phyloP scores from a whole-genome alignment of 1,284 basidiomycete species.

The Papiliotrema flavescens region DNA sequence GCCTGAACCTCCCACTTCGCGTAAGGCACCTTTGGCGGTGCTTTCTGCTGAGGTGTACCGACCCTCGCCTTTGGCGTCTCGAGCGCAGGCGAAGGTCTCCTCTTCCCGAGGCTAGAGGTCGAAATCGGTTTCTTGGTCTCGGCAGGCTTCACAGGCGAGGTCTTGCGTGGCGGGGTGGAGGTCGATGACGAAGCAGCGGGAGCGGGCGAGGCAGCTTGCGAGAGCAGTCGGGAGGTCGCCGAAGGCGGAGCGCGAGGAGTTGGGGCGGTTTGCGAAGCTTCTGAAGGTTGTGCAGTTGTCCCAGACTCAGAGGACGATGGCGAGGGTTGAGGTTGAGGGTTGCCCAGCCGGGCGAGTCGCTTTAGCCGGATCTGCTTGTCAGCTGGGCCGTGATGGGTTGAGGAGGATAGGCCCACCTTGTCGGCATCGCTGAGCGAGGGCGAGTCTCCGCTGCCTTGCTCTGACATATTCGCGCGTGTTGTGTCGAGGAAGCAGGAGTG shows the following conservation, averaged over 20 bases:
- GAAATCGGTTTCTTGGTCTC: not conserved
- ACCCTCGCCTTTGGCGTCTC: too few species aligned
- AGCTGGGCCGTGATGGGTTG: not conserved
- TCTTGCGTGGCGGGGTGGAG: not conserved
- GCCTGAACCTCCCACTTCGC: constrained; percentile 70
- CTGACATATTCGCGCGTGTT: not conserved
- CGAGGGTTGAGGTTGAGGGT: constrained; percentile 14
- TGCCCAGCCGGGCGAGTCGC: constrained; percentile 17
- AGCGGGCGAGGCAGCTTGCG: not conserved
- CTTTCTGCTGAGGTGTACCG: not conserved
- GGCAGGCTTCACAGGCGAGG: not conserved
- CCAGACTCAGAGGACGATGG: constrained; percentile 1
- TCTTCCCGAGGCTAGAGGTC: not conserved
- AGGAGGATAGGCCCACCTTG: constrained; percentile 8
- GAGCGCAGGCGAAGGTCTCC: not conserved
- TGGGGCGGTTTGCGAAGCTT: too few species aligned
- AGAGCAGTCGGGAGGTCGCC: not conserved
- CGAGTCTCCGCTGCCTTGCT: constrained; percentile 3
- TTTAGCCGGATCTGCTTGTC: constrained; percentile 16
- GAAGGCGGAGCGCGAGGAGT: too few species aligned
- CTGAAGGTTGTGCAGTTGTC: too few species aligned
- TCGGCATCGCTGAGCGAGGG: constrained; percentile 13
- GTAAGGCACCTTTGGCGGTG: constrained; percentile 50
- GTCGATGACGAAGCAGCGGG: not conserved
- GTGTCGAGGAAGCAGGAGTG: too few species aligned